These are phyloP conservation scores for Suillus lakei DNA, from an alignment of 768 basidiomycete species.

Conservation along the genomic window DNA sequence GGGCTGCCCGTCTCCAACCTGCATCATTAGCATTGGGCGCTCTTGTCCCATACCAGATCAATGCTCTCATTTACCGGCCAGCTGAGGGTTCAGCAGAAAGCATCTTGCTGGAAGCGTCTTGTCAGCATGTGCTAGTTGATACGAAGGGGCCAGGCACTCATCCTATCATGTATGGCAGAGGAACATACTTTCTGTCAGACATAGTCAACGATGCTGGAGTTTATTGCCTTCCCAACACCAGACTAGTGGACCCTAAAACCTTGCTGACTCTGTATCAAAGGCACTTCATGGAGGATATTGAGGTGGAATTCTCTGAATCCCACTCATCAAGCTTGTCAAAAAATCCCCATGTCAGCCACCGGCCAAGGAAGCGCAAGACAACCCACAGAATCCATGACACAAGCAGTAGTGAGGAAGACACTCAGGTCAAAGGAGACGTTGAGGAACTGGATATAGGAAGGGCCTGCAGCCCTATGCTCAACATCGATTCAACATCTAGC, in stretches of 20 bases:
- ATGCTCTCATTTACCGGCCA: background rate
- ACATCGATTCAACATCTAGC: background rate
- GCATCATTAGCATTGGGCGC: background rate
- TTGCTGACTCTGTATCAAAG: background rate
- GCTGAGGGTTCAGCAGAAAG: background rate
- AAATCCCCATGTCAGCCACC: background rate
- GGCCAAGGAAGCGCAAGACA: background rate
- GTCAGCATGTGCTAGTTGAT: background rate
- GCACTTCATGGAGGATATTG: background rate
- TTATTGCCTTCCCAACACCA: background rate
- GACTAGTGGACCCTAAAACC: background rate
- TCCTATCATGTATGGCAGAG: background rate
- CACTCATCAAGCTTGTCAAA: background rate
- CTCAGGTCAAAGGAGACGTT: background rate
- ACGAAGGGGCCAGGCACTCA: background rate
- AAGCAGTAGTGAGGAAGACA: background rate
- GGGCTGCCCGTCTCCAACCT: background rate
- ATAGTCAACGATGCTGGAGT: background rate
- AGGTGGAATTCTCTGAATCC: background rate
- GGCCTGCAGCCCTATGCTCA: no score
- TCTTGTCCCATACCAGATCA: background rate
- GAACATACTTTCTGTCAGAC: background rate
- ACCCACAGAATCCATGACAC: background rate
- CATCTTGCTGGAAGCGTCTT: background rate
- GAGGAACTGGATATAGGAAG: background rate